These are phyloP conservation scores for Hygrophorus pudorinus DNA, from an alignment of 768 basidiomycete genomes.

Conservation along the genomic window DNA sequence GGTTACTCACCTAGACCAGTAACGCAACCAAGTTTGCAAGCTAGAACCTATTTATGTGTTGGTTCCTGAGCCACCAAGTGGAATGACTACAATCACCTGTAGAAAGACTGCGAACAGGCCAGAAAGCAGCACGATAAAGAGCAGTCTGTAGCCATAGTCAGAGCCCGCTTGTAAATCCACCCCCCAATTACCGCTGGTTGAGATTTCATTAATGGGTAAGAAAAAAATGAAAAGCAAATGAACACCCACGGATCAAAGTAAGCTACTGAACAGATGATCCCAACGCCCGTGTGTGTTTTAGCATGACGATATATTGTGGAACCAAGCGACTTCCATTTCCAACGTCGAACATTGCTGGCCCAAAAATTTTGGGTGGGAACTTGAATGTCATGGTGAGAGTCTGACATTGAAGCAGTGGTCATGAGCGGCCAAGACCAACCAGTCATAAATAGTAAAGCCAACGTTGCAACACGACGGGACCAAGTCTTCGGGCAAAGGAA, in stretches of 20 bases:
- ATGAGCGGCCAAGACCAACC: neutral
- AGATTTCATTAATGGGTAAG: neutral
- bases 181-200: conserved; percentile 71
- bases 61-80: neutral
- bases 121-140: conserved; percentile 78
- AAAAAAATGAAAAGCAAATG: neutral
- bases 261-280: conserved; percentile 80
- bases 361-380: too few species aligned
- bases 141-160: conserved; percentile 72
- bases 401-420: conserved; percentile 19
- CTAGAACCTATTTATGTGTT: conserved; percentile 6
- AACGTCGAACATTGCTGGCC: too few species aligned
- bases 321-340: conserved; percentile 15
- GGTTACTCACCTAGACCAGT: conserved; percentile 58
- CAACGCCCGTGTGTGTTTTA: conserved; percentile 65
- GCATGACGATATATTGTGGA: conserved; percentile 36
- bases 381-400: conserved; percentile 5
- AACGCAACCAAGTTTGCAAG: conserved; percentile 73
- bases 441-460: too few species aligned
- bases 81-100: conserved; percentile 39
- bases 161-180: conserved; percentile 86
- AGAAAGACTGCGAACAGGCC: conserved; percentile 77
- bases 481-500: too few species aligned
- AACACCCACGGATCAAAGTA: conserved; percentile 78
- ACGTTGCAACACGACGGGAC: too few species aligned